Evolutionary conservation across 257 asterid species (phyloP).

Genomic region (Striga asiatica): DNA sequence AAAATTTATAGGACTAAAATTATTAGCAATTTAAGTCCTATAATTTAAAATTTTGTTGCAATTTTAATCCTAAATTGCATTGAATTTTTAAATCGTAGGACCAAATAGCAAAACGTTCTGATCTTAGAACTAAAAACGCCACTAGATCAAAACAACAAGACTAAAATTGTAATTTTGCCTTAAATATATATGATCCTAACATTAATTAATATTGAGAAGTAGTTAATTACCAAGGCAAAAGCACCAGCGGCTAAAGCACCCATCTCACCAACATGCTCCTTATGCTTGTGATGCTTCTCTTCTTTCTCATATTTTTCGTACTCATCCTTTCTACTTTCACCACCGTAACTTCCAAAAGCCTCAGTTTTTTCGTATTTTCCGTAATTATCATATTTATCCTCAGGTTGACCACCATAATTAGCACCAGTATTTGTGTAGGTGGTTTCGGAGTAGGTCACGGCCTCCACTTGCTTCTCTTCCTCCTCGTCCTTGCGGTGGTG

Average conservation of each 20-base stretch:
- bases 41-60: too few species aligned
- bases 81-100: too few species aligned
- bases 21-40: too few species aligned
- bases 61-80: too few species aligned
- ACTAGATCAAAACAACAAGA: too few species aligned
- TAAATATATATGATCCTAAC: too few species aligned
- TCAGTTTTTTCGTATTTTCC: constrained; percentile 15
- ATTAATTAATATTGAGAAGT: too few species aligned
- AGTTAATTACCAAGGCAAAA: constrained; percentile 54
- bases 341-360: neutral
- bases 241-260: constrained; percentile 48
- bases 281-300: constrained; percentile 45
- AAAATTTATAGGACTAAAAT: too few species aligned
- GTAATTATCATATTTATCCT: neutral
- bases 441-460: constrained; percentile 23
- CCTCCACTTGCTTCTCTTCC: constrained; percentile 23
- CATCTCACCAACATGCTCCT: constrained; percentile 38
- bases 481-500: constrained; percentile 35
- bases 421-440: constrained; percentile 13
- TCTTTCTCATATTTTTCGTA: constrained; percentile 31
- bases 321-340: neutral
- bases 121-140: too few species aligned
- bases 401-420: neutral
- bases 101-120: too few species aligned
- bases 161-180: too few species aligned